Evolutionary conservation across 2,329 filamentous ascomycete genomes (phyloP).

Genomic region (Akanthomyces muscarius): DNA sequence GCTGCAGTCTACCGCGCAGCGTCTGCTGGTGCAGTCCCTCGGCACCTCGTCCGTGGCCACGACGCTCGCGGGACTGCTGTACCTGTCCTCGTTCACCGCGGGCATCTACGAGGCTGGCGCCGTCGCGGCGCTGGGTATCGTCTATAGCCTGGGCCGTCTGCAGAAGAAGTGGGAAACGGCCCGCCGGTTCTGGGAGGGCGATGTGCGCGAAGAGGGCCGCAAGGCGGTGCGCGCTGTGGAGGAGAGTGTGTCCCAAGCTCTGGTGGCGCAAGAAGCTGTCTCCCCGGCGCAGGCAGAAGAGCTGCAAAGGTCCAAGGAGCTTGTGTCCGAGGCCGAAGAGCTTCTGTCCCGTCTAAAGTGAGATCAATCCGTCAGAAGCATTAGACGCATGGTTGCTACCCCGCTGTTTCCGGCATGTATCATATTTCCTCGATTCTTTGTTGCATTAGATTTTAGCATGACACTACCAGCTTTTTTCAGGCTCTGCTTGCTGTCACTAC

Average conservation of each 20-base stretch:
- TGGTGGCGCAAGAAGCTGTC: constrained; percentile 31
- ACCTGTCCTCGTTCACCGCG: constrained; percentile 51
- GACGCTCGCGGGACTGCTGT: constrained; percentile 52
- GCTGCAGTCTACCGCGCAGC: constrained; percentile 69
- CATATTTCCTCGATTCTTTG: background rate
- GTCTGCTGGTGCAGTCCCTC: constrained; percentile 69
- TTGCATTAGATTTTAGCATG: background rate
- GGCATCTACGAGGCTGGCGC: constrained; percentile 59
- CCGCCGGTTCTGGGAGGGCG: constrained; percentile 58
- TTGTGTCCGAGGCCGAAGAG: constrained; percentile 48
- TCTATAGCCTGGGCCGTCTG: constrained; percentile 55
- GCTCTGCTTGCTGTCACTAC: background rate
- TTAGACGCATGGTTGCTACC: background rate
- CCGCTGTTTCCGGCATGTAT: constrained; percentile 1
- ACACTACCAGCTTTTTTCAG: background rate
- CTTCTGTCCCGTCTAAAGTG: constrained; percentile 47
- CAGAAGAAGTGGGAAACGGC: constrained; percentile 61
- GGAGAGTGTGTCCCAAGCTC: constrained; percentile 44
- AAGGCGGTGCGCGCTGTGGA: constrained; percentile 58
- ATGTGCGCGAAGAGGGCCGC: constrained; percentile 63
- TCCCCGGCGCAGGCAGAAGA: constrained; percentile 29
- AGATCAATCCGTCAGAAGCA: background rate
- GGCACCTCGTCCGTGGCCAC: constrained; percentile 64
- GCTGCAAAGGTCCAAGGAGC: constrained; percentile 37
- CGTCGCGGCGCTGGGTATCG: constrained; percentile 56